These are phyloP conservation scores for Fusarium nurragi DNA, from an alignment of 2,329 filamentous ascomycete genomes.

Conservation along the genomic window DNA sequence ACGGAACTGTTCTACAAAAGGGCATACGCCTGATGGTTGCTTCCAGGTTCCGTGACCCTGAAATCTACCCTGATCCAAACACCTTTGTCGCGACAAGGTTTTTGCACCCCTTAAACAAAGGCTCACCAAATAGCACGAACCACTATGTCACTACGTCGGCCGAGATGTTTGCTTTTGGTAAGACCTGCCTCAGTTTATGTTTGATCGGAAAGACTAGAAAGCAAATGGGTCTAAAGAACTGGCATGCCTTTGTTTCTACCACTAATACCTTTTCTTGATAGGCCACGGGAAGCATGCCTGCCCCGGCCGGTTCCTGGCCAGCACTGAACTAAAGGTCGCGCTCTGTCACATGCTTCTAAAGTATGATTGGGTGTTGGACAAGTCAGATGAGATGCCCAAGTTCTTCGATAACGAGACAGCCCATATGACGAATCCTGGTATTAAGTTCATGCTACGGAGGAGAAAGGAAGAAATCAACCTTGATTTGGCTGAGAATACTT, in stretches of 20 bases:
- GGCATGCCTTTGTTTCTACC: too few species aligned
- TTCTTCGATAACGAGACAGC: too few species aligned
- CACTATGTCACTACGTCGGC: too few species aligned
- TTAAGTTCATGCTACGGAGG: too few species aligned
- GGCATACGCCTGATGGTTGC: neutral
- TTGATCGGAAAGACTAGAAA: neutral
- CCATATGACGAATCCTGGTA: too few species aligned
- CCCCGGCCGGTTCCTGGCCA: constrained; percentile 5
- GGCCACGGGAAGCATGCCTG: neutral
- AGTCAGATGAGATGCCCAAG: too few species aligned
- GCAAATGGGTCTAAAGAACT: neutral
- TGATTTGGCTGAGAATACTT: too few species aligned
- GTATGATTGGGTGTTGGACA: neutral
- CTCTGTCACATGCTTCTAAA: neutral
- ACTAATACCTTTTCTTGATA: neutral
- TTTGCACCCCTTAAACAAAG: too few species aligned
- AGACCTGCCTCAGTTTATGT: neutral
- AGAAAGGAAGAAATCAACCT: too few species aligned
- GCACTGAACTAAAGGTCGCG: neutral
- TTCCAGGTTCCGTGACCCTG: neutral
- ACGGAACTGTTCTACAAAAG: neutral
- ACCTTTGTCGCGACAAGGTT: neutral
- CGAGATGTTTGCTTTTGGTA: neutral
- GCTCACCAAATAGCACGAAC: too few species aligned
- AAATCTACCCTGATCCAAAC: neutral